phyloP scores from a whole-genome alignment of 805 yeast species.

The Ogataea chonburiensis region DNA sequence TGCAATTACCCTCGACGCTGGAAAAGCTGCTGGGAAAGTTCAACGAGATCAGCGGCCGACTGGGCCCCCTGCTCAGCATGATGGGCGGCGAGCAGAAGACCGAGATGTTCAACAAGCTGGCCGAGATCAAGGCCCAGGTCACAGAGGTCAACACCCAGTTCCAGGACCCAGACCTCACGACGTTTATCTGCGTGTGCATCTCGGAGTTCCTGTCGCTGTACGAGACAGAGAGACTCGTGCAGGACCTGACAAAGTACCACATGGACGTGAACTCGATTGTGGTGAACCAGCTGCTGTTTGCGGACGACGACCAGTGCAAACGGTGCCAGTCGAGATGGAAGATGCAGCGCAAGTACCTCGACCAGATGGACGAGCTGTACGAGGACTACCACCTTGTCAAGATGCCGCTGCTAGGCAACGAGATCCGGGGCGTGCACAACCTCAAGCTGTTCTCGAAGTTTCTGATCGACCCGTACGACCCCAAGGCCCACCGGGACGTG shows the following conservation, averaged over 20 bases:
- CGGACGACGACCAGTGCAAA: conserved; percentile 79
- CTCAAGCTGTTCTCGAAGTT: conserved; percentile 80
- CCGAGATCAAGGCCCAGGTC: conserved; percentile 77
- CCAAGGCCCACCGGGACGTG: conserved; percentile 52
- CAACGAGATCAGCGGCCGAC: conserved; percentile 77
- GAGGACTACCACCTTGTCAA: conserved; percentile 96
- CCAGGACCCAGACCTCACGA: conserved; percentile 93
- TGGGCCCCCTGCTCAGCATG: conserved; percentile 90
- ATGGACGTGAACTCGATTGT: conserved; percentile 97
- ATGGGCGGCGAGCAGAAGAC: conserved; percentile 61
- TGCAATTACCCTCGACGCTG: conserved; percentile 90
- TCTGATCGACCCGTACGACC: conserved; percentile 74
- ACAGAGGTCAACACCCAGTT: conserved; percentile 90
- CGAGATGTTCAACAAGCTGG: conserved; percentile 76
- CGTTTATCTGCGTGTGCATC: conserved; percentile 94
- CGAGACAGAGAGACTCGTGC: conserved; percentile 97
- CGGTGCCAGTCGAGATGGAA: conserved; percentile 91
- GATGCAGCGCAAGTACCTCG: conserved; percentile 93
- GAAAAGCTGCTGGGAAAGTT: conserved; percentile 85
- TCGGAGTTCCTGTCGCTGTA: conserved; percentile 94
- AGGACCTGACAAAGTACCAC: conserved; percentile 89
- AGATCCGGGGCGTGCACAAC: conserved; percentile 89
- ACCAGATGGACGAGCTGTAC: conserved; percentile 92
- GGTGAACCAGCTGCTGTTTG: conserved; percentile 88
- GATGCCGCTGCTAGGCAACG: conserved; percentile 93